Evolutionary conservation across 1,284 basidiomycete genomes (phyloP).

Genomic region (Inonotus hispidus): DNA sequence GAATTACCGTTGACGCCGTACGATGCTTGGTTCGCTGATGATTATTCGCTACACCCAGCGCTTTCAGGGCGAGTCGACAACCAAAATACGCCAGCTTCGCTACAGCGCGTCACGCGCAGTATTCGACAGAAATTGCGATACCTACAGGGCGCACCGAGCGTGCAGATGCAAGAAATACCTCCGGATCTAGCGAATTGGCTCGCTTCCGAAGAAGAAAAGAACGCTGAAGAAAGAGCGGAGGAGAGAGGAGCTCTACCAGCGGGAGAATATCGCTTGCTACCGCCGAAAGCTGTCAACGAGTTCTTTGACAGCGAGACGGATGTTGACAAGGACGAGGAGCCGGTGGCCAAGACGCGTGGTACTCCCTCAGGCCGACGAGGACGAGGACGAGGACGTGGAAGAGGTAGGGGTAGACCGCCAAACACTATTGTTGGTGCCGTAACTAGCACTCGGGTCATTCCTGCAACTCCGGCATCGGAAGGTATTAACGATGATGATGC

Average conservation of each 20-base stretch:
- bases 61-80: constrained; percentile 91
- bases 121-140: constrained; percentile 92
- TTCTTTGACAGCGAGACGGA: constrained; percentile 72
- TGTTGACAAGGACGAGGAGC: constrained; percentile 38
- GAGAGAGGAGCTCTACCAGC: constrained; percentile 50
- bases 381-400: constrained; percentile 14
- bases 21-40: constrained; percentile 89
- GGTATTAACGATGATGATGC: constrained; percentile 27
- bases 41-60: constrained; percentile 91
- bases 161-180: constrained; percentile 95
- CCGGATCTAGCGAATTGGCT: constrained; percentile 83
- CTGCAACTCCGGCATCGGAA: constrained; percentile 20
- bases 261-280: constrained; percentile 52
- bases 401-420: constrained; percentile 31
- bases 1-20: constrained; percentile 87
- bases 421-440: constrained; percentile 19
- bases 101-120: constrained; percentile 83
- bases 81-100: constrained; percentile 75
- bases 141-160: constrained; percentile 91
- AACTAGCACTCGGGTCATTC: background rate
- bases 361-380: constrained; percentile 7
- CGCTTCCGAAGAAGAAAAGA: constrained; percentile 72
- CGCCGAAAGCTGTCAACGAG: constrained; percentile 53
- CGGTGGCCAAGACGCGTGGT: background rate
- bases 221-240: constrained; percentile 68